These are phyloP conservation scores for Pseudopithomyces chartarum DNA, from an alignment of 2,329 filamentous ascomycete genomes.

Conservation along the genomic window DNA sequence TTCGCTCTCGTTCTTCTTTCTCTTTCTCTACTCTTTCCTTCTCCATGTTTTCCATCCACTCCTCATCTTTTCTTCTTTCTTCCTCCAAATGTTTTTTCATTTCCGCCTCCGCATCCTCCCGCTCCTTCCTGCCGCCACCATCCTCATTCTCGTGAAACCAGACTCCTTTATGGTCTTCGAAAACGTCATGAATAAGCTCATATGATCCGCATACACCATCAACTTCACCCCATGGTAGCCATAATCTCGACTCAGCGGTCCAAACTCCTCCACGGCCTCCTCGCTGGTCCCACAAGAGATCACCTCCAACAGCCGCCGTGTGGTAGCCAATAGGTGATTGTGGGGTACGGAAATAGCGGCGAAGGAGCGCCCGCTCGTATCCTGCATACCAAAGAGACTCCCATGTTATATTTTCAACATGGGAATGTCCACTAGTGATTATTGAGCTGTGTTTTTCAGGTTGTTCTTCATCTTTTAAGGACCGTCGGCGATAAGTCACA, in stretches of 20 bases:
- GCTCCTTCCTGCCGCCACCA: conserved; percentile 16
- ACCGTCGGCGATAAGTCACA: conserved; percentile 26
- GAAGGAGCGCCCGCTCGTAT: conserved; percentile 55
- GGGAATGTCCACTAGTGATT: conserved; percentile 28
- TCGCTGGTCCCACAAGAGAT: conserved; percentile 55
- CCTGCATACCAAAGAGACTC: conserved; percentile 55
- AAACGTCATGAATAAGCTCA: conserved; percentile 51
- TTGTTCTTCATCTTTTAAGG: neutral
- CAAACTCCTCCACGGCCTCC: conserved; percentile 61
- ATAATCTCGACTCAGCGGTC: conserved; percentile 54
- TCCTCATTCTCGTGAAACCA: conserved; percentile 40
- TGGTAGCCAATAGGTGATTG: conserved; percentile 51
- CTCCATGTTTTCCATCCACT: conserved; percentile 23
- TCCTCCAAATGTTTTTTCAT: conserved; percentile 16
- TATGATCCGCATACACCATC: conserved; percentile 40
- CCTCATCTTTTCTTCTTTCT: conserved; percentile 16
- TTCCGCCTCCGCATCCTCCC: conserved; percentile 20
- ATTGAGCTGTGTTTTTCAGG: neutral
- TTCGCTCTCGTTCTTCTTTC: conserved; percentile 16
- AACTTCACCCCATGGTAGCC: conserved; percentile 56
- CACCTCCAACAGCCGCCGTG: conserved; percentile 52
- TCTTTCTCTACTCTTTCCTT: conserved; percentile 18
- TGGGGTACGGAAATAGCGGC: conserved; percentile 53
- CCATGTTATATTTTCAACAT: conserved; percentile 45
- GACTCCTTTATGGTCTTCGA: conserved; percentile 53